A percentile compares a stretch with the other conserved stretches of the same genome.
Conservation (phyloP, 768 basidiomycete genomes). For the Mycena epipterygia region DNA sequence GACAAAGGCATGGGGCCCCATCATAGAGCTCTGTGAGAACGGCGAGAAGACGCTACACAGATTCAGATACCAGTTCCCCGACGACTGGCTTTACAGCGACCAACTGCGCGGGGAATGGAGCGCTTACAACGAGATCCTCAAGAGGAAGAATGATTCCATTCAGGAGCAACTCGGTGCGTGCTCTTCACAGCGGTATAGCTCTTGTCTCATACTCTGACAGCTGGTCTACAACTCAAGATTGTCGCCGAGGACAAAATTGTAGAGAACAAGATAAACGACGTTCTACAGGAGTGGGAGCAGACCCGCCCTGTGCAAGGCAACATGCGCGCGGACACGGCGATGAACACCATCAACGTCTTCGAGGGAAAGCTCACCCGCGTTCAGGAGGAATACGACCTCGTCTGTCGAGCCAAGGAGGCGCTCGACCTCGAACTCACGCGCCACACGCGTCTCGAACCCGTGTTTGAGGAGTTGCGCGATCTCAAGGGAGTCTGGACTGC, state of each 20-base stretch:
- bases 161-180: slow-evolving; percentile 94
- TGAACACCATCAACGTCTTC: slow-evolving; percentile 96
- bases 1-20: slow-evolving; percentile 95
- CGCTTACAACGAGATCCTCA: slow-evolving; percentile 97
- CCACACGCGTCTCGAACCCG: slow-evolving; percentile 92
- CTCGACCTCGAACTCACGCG: slow-evolving; percentile 92
- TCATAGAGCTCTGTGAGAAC: slow-evolving; percentile 93
- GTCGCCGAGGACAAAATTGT: slow-evolving; percentile 99
- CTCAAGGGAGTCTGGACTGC: slow-evolving; percentile 99
- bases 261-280: slow-evolving; percentile 94
- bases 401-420: slow-evolving; percentile 97
- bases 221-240: slow-evolving; percentile 98
- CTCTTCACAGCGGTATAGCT: slow-evolving; percentile 5
- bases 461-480: slow-evolving; percentile 95
- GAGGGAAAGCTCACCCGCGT: slow-evolving; percentile 92
- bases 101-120: slow-evolving; percentile 98
- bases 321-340: slow-evolving; percentile 95
- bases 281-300: slow-evolving; percentile 94
- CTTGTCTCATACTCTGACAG: slow-evolving; percentile 54
- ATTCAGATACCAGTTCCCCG: slow-evolving; percentile 96
- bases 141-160: slow-evolving; percentile 97
- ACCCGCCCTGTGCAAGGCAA: slow-evolving; percentile 97
- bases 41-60: slow-evolving; percentile 98
- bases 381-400: slow-evolving; percentile 95
- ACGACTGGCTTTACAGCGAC: slow-evolving; percentile 99